Evolutionary conservation across 352 stramenopile genomes (phyloP).

Genomic region (Pythium aquatile): DNA sequence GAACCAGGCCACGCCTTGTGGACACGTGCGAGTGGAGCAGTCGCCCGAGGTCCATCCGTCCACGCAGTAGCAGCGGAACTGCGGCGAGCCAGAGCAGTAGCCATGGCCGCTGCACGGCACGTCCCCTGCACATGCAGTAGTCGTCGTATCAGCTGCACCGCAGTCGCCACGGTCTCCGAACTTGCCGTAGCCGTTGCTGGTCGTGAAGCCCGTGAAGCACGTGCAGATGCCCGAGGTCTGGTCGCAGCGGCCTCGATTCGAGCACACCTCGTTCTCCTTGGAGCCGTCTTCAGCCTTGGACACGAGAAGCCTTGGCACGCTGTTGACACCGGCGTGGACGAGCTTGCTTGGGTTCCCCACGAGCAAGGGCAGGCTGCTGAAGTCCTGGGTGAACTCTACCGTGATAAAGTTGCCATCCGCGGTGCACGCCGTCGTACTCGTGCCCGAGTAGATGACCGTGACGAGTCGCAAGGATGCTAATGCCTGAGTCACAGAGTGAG

Average conservation of each 20-base stretch:
- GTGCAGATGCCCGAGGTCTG: constrained; percentile 77
- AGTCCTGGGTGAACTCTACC: constrained; percentile 80
- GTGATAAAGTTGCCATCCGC: constrained; percentile 68
- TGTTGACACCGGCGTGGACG: constrained; percentile 55
- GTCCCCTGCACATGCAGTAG: constrained; percentile 37
- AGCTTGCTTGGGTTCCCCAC: constrained; percentile 68
- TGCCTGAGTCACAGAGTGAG: constrained; percentile 27
- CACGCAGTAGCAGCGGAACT: constrained; percentile 71
- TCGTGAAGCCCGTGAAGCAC: constrained; percentile 85
- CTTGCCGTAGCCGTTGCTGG: constrained; percentile 50
- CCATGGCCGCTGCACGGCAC: constrained; percentile 69
- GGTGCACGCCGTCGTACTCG: constrained; percentile 56
- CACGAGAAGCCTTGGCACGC: constrained; percentile 40
- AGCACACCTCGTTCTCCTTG: constrained; percentile 89
- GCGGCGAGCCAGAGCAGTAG: constrained; percentile 63
- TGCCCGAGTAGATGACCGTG: constrained; percentile 58
- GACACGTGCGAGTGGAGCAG: constrained; percentile 70
- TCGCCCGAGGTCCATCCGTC: constrained; percentile 60
- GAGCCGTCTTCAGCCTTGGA: constrained; percentile 73
- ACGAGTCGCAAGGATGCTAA: constrained; percentile 55
- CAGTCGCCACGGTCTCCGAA: constrained; percentile 72
- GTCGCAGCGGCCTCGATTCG: constrained; percentile 71
- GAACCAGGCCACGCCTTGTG: constrained; percentile 64
- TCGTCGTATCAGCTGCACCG: constrained; percentile 30
- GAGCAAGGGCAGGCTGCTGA: constrained; percentile 69